Evolutionary conservation across 495 filamentous ascomycete species (phyloP).

Genomic region (Penicillium coffeae): DNA sequence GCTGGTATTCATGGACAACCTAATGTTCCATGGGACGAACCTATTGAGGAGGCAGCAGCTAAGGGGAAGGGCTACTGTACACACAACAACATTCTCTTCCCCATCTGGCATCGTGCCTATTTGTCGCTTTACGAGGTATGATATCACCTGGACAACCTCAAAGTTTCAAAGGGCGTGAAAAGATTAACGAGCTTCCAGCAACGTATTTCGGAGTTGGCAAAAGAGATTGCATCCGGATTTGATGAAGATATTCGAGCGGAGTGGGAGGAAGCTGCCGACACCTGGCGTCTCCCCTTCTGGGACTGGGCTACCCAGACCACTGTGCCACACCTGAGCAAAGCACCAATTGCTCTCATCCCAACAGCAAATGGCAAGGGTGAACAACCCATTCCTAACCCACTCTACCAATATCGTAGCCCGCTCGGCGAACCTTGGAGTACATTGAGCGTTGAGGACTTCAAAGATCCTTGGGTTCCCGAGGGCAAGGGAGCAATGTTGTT

Average conservation of each 20-base stretch:
- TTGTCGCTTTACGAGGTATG: slow-evolving; percentile 42
- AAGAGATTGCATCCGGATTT: slow-evolving; percentile 23
- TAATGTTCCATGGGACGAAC: slow-evolving; percentile 38
- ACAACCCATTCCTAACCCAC: slow-evolving; percentile 18
- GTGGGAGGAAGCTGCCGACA: slow-evolving; percentile 42
- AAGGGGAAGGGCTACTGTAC: slow-evolving; percentile 26
- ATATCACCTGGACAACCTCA: too few species aligned
- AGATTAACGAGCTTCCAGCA: slow-evolving; percentile 12
- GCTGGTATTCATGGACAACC: slow-evolving; percentile 45
- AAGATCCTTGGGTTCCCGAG: slow-evolving; percentile 2
- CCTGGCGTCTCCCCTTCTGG: slow-evolving; percentile 53
- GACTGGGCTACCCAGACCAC: slow-evolving; percentile 49
- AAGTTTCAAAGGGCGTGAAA: too few species aligned
- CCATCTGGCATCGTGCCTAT: slow-evolving; percentile 47
- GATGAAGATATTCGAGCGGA: slow-evolving; percentile 11
- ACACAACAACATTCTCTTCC: slow-evolving; percentile 40
- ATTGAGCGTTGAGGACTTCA: neutral
- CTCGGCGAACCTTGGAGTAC: slow-evolving; percentile 7
- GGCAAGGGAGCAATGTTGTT: neutral
- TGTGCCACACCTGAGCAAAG: slow-evolving; percentile 28
- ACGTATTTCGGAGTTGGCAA: slow-evolving; percentile 24
- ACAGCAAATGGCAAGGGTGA: slow-evolving; percentile 16
- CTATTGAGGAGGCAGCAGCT: slow-evolving; percentile 12
- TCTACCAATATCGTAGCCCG: slow-evolving; percentile 16
- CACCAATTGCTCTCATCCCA: slow-evolving; percentile 36